Base-by-base conservation (phyloP, 2,329 filamentous ascomycete species). In the Triangularia verruculosa region DNA sequence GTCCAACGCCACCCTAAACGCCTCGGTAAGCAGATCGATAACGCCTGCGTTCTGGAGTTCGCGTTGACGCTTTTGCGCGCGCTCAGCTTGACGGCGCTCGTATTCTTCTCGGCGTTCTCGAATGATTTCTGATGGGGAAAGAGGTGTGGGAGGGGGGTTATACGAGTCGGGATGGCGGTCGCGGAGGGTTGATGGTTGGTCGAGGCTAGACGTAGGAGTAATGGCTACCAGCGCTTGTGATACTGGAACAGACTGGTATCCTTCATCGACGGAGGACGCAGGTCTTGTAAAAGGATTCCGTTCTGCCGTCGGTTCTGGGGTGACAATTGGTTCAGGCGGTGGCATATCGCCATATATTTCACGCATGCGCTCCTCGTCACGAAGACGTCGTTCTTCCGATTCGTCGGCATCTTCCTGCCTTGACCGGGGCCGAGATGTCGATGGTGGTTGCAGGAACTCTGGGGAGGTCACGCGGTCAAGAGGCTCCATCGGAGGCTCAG, bases 11-110 rank as follows among this genome's bases (percentile, higher is more conserved):
- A 88, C 81, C 30, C 80, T 78, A 58, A 78, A 75, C 0, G 85
- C 83, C 66, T 85, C 82, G 8, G 84, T 68, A 0, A 88, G 70
- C 8, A 88, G 75, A 64, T 86, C 81, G 0, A 79, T 75, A 11
- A 89, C 77, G 1, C 82, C 83, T 0, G 83, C 82, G 9, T 74
- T 74, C 64, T 81, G 68, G 57, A 56, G 76, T 59, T 76, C 74
- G 0, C 69, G 25, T 3, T 32, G 39, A 2, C n/a, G 30, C 15
- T 57, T 51, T n/a, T n/a, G 61, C n/a, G 53, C 34, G 15, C 47
- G 20, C 20, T 58, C 5, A 4, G 28, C 34, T 5, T 55, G 25
- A 5, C 51, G 51, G 12, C 32, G 13, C 52, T 34, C 28, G 39
- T 34, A 13, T 30, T 51, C 17, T n/a, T 61, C n/a, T 28, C 51